Base-by-base conservation (phyloP, 352 stramenopile genomes). In the Sclerospora graminicola region DNA sequence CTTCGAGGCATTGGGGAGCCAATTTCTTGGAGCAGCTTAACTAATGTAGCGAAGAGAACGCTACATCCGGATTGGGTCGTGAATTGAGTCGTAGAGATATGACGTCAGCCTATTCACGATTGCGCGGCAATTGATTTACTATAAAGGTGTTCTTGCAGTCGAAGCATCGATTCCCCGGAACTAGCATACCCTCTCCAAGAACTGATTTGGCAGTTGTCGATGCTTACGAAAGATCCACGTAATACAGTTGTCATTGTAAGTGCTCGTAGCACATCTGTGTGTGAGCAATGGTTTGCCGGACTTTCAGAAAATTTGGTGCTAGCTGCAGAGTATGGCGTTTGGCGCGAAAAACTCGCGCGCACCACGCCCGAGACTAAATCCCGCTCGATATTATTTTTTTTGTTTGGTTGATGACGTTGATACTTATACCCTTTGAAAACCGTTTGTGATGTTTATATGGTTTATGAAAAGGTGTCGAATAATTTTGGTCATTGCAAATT, bases 51-150 rank as follows among this genome's bases (percentile, higher is more conserved):
- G 78, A 88, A 62, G 75, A 90, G 26, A 88, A 85, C 29, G 66
- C 54, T 1, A 15, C 83, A 2, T 75, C 69, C 0, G 75, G 75
- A 9, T 87, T 73, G 3, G 75, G 78, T 20, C 73, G 78, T 6
- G 78, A 90, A 38, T 58, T 90, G 8, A 88, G 75, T 46, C 73
- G 78, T 29, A 66, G 75, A n/a, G 78, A 90, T 51, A 94, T 96
- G 78, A 88, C 64, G 2, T 90, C 78, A 24, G 78, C 78, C 23
- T 90, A 90, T 52, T 62, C 68, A 4, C 68, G 78, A 1, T 87
- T 75, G 13, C 65, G 14, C 64, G 67, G 14, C 66, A 75, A 6
- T 43, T 90, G 35, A 69, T 90, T 18, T 90, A 93, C 40, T 96
- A 96, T 40, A 83, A 96, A 64, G 81, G 85, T 23, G 86, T 91